Base-by-base conservation (phyloP, 164 flowering plant genomes). In the Brasenia schreberi region DNA sequence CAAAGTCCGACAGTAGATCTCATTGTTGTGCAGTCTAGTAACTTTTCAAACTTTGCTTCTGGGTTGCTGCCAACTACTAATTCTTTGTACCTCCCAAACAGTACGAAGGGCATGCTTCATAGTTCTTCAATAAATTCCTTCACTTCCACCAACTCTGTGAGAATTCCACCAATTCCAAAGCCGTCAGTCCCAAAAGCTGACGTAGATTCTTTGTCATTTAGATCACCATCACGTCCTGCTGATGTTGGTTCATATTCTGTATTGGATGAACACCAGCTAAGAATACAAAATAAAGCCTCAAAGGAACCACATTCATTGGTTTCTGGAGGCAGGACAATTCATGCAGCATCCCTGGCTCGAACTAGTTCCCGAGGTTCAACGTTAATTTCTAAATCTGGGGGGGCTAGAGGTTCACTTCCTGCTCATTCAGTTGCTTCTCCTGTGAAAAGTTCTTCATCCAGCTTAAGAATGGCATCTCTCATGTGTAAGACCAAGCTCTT, bases 151-250 rank as follows among this genome's bases (percentile, higher is more conserved):
- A 80, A 72, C 68, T 73, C 79, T 11, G 84, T 77, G 59, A 87
- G 82, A 77, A 75, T 70, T 69, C 70, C 79, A 61, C 61, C 84
- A 65, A 64, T 62, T 42, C 88, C 79, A 68, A 91, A 77, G 70
- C 71, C 87, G 45, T 67, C 90, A 43, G 69, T 81, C 68, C 90
- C 97, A 62, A 95, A 92, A 74, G 90, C 97, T 72, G 97, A 95
- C 52, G 96, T 88, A 72, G 97, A 95, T 77, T 76, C 92, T 69
- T 66, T 87, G 76, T 81, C 96, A 68, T 83, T 85, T 67, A 83
- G 83, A 72, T 91, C 96, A 67, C 80, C 85, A n/a, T 33, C 73
- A 12, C 84, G 79, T 68, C 74, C 87, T 58, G 79, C 68, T 70
- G 97, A 85, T 63, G 70, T 74, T 65, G 74, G 83, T 66, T 59